phyloP scores from a whole-genome alignment of 2,329 filamentous ascomycete genomes.

The Colletotrichum tropicicola region DNA sequence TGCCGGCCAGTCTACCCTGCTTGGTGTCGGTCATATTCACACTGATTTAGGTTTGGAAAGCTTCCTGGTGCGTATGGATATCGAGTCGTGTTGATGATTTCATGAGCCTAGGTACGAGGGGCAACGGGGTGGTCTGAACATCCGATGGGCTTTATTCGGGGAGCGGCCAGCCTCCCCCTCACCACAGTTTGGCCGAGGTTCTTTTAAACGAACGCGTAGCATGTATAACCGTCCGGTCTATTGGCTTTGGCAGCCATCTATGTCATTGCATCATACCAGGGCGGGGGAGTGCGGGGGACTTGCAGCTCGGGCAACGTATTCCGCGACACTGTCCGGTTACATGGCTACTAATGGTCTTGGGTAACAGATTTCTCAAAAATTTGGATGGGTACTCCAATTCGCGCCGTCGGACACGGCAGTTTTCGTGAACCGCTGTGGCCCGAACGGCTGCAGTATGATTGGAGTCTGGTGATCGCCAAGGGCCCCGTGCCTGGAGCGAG shows the following conservation, averaged over 20 bases:
- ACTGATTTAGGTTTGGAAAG: no score
- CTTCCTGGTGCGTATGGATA: neutral
- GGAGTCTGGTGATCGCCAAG: no score
- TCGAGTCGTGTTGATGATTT: no score
- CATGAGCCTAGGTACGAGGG: no score
- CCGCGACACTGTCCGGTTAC: slow-evolving; percentile 1
- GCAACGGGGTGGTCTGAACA: no score
- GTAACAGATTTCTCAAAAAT: neutral
- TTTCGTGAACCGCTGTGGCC: no score
- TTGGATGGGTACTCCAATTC: no score
- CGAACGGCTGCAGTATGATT: no score
- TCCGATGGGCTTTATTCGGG: neutral
- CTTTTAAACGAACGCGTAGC: neutral
- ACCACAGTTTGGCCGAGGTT: neutral
- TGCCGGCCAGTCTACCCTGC: slow-evolving; percentile 14
- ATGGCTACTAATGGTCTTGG: neutral
- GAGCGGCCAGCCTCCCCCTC: no score
- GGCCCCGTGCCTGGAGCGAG: no score
- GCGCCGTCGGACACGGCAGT: no score
- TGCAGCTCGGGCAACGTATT: slow-evolving; percentile 23
- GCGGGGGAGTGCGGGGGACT: slow-evolving; percentile 24
- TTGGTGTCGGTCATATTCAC: neutral
- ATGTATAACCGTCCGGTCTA: neutral
- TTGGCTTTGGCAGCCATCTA: neutral
- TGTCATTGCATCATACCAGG: slow-evolving; percentile 25